phyloP scores from a whole-genome alignment of 176 grass and related monocot genomes.

The Eleusine indica region DNA sequence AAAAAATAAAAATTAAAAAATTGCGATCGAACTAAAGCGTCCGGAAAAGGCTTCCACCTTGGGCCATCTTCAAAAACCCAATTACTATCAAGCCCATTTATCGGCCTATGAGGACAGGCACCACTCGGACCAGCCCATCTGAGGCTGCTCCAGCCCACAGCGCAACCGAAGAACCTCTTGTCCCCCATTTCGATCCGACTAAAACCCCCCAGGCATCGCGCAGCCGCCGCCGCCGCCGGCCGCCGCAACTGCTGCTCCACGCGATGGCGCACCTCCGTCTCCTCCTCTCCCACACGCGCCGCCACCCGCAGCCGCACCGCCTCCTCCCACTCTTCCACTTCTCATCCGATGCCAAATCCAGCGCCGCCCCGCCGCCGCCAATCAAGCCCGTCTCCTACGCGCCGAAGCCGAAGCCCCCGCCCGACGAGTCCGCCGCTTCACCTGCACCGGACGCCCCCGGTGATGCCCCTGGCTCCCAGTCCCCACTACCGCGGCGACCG shows the following conservation, averaged over 20 bases:
- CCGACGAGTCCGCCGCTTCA: conserved; percentile 16
- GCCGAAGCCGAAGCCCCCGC: conserved; percentile 51
- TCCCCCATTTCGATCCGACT: conserved; percentile 6
- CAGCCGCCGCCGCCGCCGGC: conserved; percentile 33
- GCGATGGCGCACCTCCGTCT: conserved; percentile 74
- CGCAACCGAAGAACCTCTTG: neutral
- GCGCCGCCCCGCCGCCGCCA: conserved; percentile 31
- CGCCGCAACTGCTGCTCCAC: conserved; percentile 20
- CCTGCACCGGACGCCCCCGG: neutral
- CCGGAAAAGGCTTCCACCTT: neutral
- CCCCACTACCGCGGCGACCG: conserved; percentile 7
- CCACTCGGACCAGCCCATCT: neutral
- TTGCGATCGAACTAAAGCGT: too few relatives aligned
- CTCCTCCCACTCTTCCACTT: conserved; percentile 43
- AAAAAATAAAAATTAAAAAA: too few relatives aligned
- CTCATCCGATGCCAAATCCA: conserved; percentile 47
- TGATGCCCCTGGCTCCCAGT: neutral
- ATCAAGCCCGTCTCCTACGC: conserved; percentile 82
- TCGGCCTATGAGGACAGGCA: neutral
- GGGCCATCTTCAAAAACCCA: neutral
- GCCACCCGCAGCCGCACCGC: conserved; percentile 20
- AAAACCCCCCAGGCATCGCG: conserved; percentile 58
- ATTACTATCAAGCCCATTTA: neutral
- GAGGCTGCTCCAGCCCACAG: neutral
- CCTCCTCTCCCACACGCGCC: conserved; percentile 47